Conservation (phyloP, 306 rosid genomes). For the Cercis canadensis region DNA sequence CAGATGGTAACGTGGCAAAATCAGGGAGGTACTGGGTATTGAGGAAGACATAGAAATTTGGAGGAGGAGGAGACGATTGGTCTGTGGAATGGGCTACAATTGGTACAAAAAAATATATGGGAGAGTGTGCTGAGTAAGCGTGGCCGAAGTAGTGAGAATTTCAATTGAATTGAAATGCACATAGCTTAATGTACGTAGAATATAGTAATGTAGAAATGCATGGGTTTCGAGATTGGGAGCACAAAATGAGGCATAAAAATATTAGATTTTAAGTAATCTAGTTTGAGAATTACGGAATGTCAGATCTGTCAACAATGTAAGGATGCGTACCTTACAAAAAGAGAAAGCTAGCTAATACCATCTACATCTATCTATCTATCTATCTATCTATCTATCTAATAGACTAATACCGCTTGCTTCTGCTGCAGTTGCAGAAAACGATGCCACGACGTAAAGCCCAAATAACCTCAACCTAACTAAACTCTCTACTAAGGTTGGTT, state of each 20-base stretch:
- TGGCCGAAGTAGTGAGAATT: conserved; percentile 63
- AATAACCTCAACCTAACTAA: conserved; percentile 26
- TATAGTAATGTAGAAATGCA: conserved; percentile 51
- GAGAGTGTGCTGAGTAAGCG: conserved; percentile 68
- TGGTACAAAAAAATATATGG: conserved; percentile 58
- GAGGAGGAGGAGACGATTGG: conserved; percentile 72
- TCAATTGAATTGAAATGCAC: conserved; percentile 55
- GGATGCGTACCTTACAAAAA: conserved; percentile 48
- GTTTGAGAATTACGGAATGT: conserved; percentile 85
- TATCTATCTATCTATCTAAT: no score
- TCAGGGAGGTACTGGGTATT: conserved; percentile 43
- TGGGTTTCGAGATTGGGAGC: conserved; percentile 57
- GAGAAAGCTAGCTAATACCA: background rate
- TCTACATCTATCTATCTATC: background rate
- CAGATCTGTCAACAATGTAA: conserved; percentile 56
- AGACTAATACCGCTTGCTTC: no score
- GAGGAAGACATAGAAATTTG: conserved; percentile 61
- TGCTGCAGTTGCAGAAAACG: conserved; percentile 33
- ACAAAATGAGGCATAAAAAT: conserved; percentile 31
- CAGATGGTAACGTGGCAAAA: conserved; percentile 45
- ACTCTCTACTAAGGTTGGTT: no score
- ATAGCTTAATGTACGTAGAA: conserved; percentile 51
- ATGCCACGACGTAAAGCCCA: conserved; percentile 35
- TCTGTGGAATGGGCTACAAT: conserved; percentile 84
- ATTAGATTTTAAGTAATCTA: conserved; percentile 14